Conservation (phyloP, 2,329 filamentous ascomycete genomes). For the Sphaerostilbella broomeana region DNA sequence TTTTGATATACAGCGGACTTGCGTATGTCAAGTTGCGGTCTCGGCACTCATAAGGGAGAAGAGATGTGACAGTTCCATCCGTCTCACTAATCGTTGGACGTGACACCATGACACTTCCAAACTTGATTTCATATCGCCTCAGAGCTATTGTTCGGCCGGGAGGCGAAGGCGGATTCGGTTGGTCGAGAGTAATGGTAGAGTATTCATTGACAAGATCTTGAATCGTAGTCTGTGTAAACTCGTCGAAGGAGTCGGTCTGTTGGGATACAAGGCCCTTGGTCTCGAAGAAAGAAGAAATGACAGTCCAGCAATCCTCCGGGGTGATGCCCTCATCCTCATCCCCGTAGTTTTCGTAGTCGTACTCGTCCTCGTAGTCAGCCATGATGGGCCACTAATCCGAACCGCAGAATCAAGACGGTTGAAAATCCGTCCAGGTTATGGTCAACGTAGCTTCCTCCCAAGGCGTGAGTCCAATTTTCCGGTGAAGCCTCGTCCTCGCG, state of each 20-base stretch:
- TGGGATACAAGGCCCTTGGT: conserved; percentile 93
- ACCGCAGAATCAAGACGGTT: neutral
- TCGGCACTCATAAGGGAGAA: conserved; percentile 91
- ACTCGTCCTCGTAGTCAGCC: conserved; percentile 51
- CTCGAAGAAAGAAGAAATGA: conserved; percentile 96
- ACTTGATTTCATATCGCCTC: conserved; percentile 90
- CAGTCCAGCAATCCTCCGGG: conserved; percentile 96
- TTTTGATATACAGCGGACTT: conserved; percentile 81
- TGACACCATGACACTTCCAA: conserved; percentile 82
- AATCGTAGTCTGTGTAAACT: conserved; percentile 90
- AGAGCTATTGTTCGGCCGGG: conserved; percentile 77
- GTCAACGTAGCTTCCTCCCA: neutral
- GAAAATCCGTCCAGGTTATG: neutral
- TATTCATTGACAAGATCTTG: conserved; percentile 93
- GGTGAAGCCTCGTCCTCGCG: conserved; percentile 7
- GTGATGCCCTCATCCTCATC: conserved; percentile 70
- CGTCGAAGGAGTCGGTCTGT: conserved; percentile 96
- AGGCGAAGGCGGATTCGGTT: conserved; percentile 71
- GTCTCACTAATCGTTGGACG: conserved; percentile 88
- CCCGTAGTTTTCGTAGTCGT: conserved; percentile 63
- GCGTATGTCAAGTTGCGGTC: conserved; percentile 94
- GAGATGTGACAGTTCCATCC: conserved; percentile 76
- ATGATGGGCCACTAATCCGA: conserved; percentile 28
- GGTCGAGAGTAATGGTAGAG: conserved; percentile 84
- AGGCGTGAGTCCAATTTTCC: neutral